Evolutionary conservation across 2,329 filamentous ascomycete species (phyloP), one percentile per base, ranked within the genome.

Genomic region (Paraphoma sp.): DNA sequence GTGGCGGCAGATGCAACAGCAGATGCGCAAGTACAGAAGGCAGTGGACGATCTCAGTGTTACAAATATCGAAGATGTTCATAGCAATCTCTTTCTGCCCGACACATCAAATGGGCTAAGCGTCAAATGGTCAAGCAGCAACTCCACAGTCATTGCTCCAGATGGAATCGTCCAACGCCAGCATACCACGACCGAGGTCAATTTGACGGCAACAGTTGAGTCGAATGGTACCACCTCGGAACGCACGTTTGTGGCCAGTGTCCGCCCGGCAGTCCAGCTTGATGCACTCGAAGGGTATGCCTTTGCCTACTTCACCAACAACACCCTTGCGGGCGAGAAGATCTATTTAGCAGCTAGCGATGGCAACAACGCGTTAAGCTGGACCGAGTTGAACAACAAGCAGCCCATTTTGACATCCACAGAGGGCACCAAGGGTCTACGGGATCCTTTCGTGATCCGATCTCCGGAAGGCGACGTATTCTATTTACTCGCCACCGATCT

Each of bases 371-470:
- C 83, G 0, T 68, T 84, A 0, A 70, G 78, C 46, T 85, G 83
- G 83, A 73, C 70, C 2, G 81, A 84, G 51, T 63, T 85, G 33
- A 84, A 85, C 51, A 73, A 72, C 0, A 80, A 79, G 1, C 69
- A 82, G 52, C 80, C 83, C 0, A 75, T 82, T 4, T 64, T 85
- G 7, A 76, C 73, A 3, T 84, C 82, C 0, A 76, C 73, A 0
- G 53, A 77, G 44, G 83, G 83, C 40, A 84, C 83, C 0, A 78
- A 72, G 23, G 83, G 83, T 2, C 64, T 85, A 4, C 77, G 83
- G 12, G 83, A 85, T 56, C 83, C 83, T 1, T 85, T 84, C 55
- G 70, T 85, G 44, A 83, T 85, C 18, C 78, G 82, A 11, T 82
- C 82, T 0, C 75, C 68, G 0, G 82, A 84, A 28, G 82, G 82